A percentile compares a stretch with the other conserved stretches of the same genome.
Evolutionary conservation across 2,329 filamentous ascomycete species (phyloP).

Genomic region (Fusarium sp.): DNA sequence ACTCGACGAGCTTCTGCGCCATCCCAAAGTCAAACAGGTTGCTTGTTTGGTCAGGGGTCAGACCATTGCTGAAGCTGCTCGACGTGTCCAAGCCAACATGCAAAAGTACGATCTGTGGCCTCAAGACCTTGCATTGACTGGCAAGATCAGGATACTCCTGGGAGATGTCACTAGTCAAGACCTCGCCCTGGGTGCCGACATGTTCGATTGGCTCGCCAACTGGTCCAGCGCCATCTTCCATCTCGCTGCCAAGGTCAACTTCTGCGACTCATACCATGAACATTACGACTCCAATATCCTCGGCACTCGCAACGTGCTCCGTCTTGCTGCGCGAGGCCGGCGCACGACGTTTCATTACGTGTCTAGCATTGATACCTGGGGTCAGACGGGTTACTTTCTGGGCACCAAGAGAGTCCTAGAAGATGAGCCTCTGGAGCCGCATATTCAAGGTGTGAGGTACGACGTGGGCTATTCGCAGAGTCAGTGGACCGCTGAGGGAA

Average conservation of each 20-base stretch:
- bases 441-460: conserved; percentile 6
- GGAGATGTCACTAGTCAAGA: conserved; percentile 1
- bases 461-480: conserved; percentile 9
- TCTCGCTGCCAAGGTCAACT: conserved; percentile 8
- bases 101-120: conserved; percentile 9
- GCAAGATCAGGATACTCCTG: not conserved
- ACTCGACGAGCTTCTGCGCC: not conserved
- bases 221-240: conserved; percentile 10
- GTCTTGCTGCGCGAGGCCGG: not conserved
- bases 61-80: not conserved
- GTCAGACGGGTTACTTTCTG: conserved; percentile 6
- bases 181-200: not conserved
- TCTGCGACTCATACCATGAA: conserved; percentile 10
- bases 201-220: conserved; percentile 6
- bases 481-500: conserved; percentile 6
- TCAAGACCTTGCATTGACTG: not conserved
- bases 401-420: conserved; percentile 4
- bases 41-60: conserved; percentile 1
- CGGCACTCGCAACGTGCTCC: not conserved
- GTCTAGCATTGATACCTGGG: conserved; percentile 12
- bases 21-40: not conserved
- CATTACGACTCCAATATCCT: conserved; percentile 11
- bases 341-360: conserved; percentile 5
- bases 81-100: conserved; percentile 5
- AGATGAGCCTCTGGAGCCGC: not conserved